These are phyloP conservation scores for Huntiella abstrusa DNA, from an alignment of 2,329 filamentous ascomycete species.

Conservation along the genomic window DNA sequence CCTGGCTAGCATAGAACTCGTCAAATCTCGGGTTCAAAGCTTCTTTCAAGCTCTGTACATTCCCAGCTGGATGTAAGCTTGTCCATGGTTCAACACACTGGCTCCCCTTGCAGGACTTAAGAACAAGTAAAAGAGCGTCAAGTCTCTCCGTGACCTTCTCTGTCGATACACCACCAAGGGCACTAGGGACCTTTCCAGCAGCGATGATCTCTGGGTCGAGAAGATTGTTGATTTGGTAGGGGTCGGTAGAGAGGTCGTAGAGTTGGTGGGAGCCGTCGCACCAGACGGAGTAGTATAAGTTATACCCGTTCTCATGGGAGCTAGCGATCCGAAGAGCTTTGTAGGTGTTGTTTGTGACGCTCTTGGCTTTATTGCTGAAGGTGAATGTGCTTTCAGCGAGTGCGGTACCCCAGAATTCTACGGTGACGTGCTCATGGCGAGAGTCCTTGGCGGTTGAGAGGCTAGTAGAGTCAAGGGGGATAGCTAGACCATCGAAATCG, in stretches of 20 bases:
- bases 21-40: slow-evolving; percentile 30
- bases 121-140: slow-evolving; percentile 37
- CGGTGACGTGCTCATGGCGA: slow-evolving; percentile 29
- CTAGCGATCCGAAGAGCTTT: slow-evolving; percentile 29
- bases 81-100: slow-evolving; percentile 36
- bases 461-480: slow-evolving; percentile 19
- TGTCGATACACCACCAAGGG: slow-evolving; percentile 16
- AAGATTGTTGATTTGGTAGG: slow-evolving; percentile 23
- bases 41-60: slow-evolving; percentile 30
- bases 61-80: slow-evolving; percentile 31
- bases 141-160: slow-evolving; percentile 30
- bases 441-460: slow-evolving; percentile 12
- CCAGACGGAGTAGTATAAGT: slow-evolving; percentile 37
- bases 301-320: slow-evolving; percentile 23
- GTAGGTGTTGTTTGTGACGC: slow-evolving; percentile 29
- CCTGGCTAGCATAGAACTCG: slow-evolving; percentile 30
- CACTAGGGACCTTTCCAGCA: slow-evolving; percentile 14
- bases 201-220: slow-evolving; percentile 10
- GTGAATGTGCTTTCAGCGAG: slow-evolving; percentile 16
- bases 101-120: slow-evolving; percentile 37
- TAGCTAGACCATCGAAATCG: slow-evolving; percentile 33
- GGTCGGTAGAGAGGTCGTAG: slow-evolving; percentile 35
- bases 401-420: slow-evolving; percentile 33
- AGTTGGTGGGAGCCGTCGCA: slow-evolving; percentile 30
- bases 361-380: not conserved